phyloP scores from a whole-genome alignment of 2,329 filamentous ascomycete species.

The Pseudocercospora macadamiae region DNA sequence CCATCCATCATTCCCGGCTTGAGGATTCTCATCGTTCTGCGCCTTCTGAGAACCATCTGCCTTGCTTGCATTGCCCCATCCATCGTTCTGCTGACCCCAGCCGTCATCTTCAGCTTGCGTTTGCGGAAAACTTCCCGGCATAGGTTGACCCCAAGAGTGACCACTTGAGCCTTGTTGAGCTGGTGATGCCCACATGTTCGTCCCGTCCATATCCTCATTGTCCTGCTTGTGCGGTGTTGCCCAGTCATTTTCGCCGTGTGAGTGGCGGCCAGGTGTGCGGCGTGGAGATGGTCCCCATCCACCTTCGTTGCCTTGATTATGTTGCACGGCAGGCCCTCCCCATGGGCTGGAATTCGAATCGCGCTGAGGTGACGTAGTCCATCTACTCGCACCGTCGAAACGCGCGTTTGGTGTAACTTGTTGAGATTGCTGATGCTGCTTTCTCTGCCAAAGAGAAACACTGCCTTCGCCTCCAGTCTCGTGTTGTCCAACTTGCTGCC shows the following conservation, averaged over 20 bases:
- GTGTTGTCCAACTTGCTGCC: conserved; percentile 18
- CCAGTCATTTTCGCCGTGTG: background rate
- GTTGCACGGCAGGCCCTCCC: background rate
- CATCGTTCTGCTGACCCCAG: background rate
- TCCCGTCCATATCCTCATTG: conserved; percentile 17
- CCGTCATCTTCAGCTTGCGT: background rate
- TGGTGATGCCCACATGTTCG: conserved; percentile 9
- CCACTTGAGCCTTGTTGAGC: conserved; percentile 2
- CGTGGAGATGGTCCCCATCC: background rate
- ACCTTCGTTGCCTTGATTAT: background rate
- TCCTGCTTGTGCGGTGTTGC: background rate
- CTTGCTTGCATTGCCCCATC: background rate
- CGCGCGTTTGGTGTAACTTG: background rate
- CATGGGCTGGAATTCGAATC: background rate
- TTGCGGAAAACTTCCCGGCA: background rate
- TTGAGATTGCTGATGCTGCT: conserved; percentile 13
- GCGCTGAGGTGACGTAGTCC: background rate
- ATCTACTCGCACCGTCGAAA: background rate
- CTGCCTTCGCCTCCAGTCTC: background rate
- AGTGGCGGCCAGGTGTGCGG: background rate
- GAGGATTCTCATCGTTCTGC: background rate
- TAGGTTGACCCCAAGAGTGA: background rate
- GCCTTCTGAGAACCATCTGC: background rate
- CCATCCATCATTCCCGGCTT: conserved; percentile 8
- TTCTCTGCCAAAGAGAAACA: conserved; percentile 9